Conservation (phyloP, 225 moss, liverwort and hornwort species). For the Takakia lepidozioides region DNA sequence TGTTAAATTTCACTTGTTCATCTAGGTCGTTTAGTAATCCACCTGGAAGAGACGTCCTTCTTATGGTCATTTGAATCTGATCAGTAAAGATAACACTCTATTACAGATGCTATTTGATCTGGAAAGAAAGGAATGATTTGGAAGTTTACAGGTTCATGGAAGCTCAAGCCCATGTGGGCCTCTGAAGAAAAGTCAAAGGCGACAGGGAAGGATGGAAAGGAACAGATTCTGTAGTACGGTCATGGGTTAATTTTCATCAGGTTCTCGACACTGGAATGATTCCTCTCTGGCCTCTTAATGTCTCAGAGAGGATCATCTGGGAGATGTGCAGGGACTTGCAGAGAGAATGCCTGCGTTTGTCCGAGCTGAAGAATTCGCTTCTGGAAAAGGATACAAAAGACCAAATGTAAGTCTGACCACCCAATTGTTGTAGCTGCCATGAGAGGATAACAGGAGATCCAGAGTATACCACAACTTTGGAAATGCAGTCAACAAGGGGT, state of each 20-base stretch:
- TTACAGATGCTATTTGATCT: slow-evolving; percentile 60
- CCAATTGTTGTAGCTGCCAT: too few relatives aligned
- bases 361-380: too few relatives aligned
- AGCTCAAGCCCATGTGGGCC: slow-evolving; percentile 51
- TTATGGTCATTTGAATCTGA: too few relatives aligned
- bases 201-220: slow-evolving; percentile 6
- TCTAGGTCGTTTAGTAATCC: too few relatives aligned
- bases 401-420: too few relatives aligned
- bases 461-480: too few relatives aligned
- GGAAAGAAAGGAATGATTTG: slow-evolving; percentile 81
- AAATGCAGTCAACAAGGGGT: too few relatives aligned
- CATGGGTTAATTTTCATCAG: slow-evolving; percentile 78
- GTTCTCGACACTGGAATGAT: slow-evolving; percentile 57
- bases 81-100: too few relatives aligned
- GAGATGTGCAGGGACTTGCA: slow-evolving; percentile 71
- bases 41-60: too few relatives aligned
- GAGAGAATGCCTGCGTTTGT: slow-evolving; percentile 55
- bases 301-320: slow-evolving; percentile 60
- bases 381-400: too few relatives aligned
- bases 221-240: slow-evolving; percentile 23
- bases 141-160: slow-evolving; percentile 75
- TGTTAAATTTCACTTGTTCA: too few relatives aligned
- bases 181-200: slow-evolving; percentile 23
- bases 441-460: too few relatives aligned
- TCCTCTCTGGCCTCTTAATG: slow-evolving; percentile 80